These are phyloP conservation scores for Solanum piurae DNA, from an alignment of 257 asterid species.

Conservation along the genomic window DNA sequence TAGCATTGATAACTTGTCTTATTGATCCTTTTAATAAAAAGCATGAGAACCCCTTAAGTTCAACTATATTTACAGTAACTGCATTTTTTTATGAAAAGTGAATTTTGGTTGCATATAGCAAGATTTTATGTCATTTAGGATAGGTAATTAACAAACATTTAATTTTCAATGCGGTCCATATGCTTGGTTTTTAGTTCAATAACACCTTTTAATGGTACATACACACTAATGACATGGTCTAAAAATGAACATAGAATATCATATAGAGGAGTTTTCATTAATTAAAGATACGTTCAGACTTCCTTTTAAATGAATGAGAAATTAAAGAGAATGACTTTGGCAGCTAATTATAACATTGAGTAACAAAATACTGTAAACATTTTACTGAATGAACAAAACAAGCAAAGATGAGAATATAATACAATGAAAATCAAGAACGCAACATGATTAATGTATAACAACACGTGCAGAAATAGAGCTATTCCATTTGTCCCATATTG, in stretches of 20 bases:
- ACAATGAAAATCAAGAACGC: background rate
- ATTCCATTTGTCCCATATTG: too few species aligned
- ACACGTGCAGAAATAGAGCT: background rate
- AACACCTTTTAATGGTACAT: background rate
- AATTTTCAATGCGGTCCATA: background rate
- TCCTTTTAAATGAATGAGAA: too few species aligned
- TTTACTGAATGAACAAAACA: background rate
- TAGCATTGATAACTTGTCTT: background rate
- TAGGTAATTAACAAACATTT: background rate
- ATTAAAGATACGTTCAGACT: background rate
- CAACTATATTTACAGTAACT: background rate
- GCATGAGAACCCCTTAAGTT: background rate
- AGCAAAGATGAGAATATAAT: background rate
- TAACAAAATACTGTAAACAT: background rate
- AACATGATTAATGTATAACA: background rate
- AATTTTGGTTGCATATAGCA: background rate
- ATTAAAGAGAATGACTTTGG: background rate
- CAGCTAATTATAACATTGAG: background rate
- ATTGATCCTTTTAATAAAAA: background rate
- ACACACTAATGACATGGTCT: background rate
- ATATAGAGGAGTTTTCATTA: background rate
- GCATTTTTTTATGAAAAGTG: background rate
- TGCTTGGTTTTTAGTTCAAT: background rate
- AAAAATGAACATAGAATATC: background rate
- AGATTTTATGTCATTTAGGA: background rate